Evolutionary conservation across 2,329 filamentous ascomycete species (phyloP), one percentile per base, ranked within the genome.

Genomic region (Colletotrichum costaricense): DNA sequence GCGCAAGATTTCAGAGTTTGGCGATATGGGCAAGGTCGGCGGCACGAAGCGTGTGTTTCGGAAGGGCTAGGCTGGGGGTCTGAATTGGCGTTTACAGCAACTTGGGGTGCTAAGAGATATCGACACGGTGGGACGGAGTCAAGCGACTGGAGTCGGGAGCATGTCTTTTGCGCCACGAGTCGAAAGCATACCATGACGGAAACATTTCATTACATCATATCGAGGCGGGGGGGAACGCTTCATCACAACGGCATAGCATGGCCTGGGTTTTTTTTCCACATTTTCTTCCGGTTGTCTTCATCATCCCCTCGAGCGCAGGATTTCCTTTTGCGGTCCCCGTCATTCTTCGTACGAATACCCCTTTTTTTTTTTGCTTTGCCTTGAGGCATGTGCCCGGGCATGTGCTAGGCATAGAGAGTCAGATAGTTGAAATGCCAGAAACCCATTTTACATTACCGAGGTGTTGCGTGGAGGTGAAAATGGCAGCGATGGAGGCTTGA

Each of bases 41-140:
- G 90, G 89, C 8, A 95, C 93, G 19, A 93, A 93, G 84, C 88
- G 94, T 76, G 80, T 95, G 63, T 94, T 93, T 78, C 87, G 91
- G 78, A 87, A 87, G 81, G 80, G 75, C 35, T 75, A 59, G 70
- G 46, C 42, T 49, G 3, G 7, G 26, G 28, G 33, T 38, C 33
- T 28, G 24, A 22, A 59, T 22, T 49, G 42, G 52, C 58, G 30
- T 33, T 49, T 56, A 63, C 38, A 24, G 49, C 22, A 22, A 52
- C n/a, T n/a, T 63, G n/a, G 30, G 12, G 24, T 24, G 55, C 54
- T 64, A 64, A 35, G 67, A n/a, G 57, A 26, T 28, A 35, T 56
- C 22, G n/a, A 54, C 24, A 33, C 22, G 60, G 35, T 65, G 52
- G 59, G 60, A 55, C 16, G 35, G 70, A 56, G 12, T 54, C 22